phyloP scores from a whole-genome alignment of 2,329 filamentous ascomycete species.

The Uncinocarpus reesii region DNA sequence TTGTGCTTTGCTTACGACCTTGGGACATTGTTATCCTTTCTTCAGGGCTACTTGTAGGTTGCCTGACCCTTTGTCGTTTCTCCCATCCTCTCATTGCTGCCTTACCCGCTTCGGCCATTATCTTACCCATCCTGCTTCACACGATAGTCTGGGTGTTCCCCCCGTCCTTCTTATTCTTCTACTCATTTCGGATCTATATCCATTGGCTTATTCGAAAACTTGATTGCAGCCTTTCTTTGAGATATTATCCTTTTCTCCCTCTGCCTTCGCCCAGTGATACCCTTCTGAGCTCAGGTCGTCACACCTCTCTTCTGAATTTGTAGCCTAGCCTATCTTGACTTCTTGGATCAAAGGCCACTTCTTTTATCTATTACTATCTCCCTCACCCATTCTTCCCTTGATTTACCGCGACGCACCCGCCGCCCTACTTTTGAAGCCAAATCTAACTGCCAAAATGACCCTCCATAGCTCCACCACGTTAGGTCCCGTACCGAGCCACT shows the following conservation, averaged over 20 bases:
- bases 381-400: slow-evolving; percentile 20
- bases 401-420: slow-evolving; percentile 18
- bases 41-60: slow-evolving; percentile 37
- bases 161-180: slow-evolving; percentile 1
- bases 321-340: slow-evolving; percentile 9
- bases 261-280: slow-evolving; percentile 8
- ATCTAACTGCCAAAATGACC: slow-evolving; percentile 32
- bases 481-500: background rate
- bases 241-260: slow-evolving; percentile 6
- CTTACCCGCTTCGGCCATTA: slow-evolving; percentile 11
- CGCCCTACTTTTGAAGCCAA: slow-evolving; percentile 20
- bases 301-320: background rate
- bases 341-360: background rate
- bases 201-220: background rate
- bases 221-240: background rate
- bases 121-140: slow-evolving; percentile 14
- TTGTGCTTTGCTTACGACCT: slow-evolving; percentile 10
- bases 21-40: slow-evolving; percentile 16
- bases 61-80: slow-evolving; percentile 25
- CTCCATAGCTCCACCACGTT: slow-evolving; percentile 27
- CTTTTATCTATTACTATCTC: slow-evolving; percentile 16
- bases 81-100: slow-evolving; percentile 14
- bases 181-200: background rate
- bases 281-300: background rate
- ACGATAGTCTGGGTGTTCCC: slow-evolving; percentile 1